A percentile compares a stretch with the other conserved stretches of the same genome.
Evolutionary conservation across 1,139 yeast genomes (phyloP).

Genomic region (Yamadazyma trypodendri): DNA sequence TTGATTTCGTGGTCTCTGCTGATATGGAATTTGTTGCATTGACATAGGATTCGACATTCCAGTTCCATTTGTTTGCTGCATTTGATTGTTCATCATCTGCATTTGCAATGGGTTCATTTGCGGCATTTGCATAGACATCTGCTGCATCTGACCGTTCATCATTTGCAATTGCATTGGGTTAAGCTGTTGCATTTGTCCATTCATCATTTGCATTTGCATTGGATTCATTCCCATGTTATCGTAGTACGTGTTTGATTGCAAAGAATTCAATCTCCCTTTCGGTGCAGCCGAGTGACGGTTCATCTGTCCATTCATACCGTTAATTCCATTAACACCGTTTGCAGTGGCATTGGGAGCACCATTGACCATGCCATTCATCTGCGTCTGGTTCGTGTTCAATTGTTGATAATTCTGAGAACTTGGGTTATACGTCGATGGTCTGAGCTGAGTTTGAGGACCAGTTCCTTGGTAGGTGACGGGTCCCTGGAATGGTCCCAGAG

Average conservation of each 20-base stretch:
- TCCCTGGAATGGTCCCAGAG: neutral
- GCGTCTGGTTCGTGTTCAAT: constrained; percentile 7
- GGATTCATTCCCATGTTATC: constrained; percentile 13
- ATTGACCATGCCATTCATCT: constrained; percentile 1
- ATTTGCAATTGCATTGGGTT: constrained; percentile 14
- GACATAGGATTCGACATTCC: constrained; percentile 6
- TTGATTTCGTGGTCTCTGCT: constrained; percentile 16
- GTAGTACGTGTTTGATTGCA: constrained; percentile 15
- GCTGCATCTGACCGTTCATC: constrained; percentile 10
- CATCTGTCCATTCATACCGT: constrained; percentile 7
- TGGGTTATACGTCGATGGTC: constrained; percentile 1
- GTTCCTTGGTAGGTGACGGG: constrained; percentile 2
- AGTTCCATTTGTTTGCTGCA: constrained; percentile 12
- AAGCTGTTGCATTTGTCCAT: constrained; percentile 10
- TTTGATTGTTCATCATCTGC: constrained; percentile 11
- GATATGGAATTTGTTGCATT: constrained; percentile 11
- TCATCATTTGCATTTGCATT: constrained; percentile 8
- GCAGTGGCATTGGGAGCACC: no score
- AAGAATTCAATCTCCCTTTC: constrained; percentile 16
- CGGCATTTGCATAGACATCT: constrained; percentile 8
- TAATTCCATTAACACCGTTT: constrained; percentile 1
- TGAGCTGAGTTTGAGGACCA: neutral
- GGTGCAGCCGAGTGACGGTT: constrained; percentile 9
- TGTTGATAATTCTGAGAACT: constrained; percentile 4
- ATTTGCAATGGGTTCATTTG: constrained; percentile 9